These are phyloP conservation scores for Periconia sp. DNA, from an alignment of 2,329 filamentous ascomycete species.

Conservation along the genomic window DNA sequence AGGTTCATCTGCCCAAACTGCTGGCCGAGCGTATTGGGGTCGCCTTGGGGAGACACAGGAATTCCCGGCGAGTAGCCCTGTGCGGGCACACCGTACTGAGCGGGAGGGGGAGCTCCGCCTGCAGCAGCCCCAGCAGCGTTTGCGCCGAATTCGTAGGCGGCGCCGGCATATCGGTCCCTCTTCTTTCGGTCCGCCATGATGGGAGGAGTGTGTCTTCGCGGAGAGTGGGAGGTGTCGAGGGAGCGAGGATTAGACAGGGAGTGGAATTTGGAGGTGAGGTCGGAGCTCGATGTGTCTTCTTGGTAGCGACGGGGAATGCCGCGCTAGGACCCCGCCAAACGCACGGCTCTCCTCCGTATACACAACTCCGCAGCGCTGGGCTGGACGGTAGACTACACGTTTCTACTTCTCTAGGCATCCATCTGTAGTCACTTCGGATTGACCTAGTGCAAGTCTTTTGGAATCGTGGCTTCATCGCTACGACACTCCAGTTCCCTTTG, in stretches of 20 bases:
- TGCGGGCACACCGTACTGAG: conserved; percentile 46
- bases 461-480: too few species aligned
- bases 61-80: conserved; percentile 31
- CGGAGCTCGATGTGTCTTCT: conserved; percentile 45
- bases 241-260: conserved; percentile 8
- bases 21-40: conserved; percentile 71
- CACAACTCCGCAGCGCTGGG: too few species aligned
- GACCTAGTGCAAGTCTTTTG: neutral
- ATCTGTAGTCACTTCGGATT: neutral
- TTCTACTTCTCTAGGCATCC: conserved; percentile 1
- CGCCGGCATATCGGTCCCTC: conserved; percentile 92
- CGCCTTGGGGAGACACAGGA: conserved; percentile 50
- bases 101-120: conserved; percentile 40
- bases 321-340: conserved; percentile 33
- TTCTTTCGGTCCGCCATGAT: conserved; percentile 66
- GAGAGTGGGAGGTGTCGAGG: conserved; percentile 12
- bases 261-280: conserved; percentile 30
- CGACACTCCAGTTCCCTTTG: too few species aligned
- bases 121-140: conserved; percentile 66
- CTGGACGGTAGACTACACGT: too few species aligned
- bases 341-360: conserved; percentile 23
- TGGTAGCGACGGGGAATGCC: conserved; percentile 34
- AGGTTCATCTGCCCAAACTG: conserved; percentile 82
- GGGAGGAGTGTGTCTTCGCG: conserved; percentile 17
- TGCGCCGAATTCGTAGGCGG: conserved; percentile 93